Evolutionary conservation across 345 rosid genomes (phyloP).

Genomic region (Brassica carinata): DNA sequence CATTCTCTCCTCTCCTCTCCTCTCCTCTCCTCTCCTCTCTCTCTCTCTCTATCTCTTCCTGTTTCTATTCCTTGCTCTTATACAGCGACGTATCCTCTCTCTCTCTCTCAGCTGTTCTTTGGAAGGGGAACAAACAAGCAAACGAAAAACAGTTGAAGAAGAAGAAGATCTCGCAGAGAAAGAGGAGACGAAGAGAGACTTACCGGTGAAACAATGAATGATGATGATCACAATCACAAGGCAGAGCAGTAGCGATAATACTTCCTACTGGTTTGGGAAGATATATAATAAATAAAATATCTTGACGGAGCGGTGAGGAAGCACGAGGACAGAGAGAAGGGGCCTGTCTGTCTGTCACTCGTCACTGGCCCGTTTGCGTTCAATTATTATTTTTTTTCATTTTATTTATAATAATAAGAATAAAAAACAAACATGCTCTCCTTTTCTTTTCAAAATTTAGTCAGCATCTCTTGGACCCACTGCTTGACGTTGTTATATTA

Average conservation of each 20-base stretch:
- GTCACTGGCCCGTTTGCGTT: conserved; percentile 32
- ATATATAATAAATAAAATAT: conserved; percentile 15
- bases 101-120: conserved; percentile 8
- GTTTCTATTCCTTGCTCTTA: not conserved
- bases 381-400: not conserved
- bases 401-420: not conserved
- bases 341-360: conserved; percentile 13
- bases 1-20: not conserved
- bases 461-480: no score
- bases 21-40: not conserved
- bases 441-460: no score
- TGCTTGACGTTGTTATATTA: no score
- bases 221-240: conserved; percentile 30
- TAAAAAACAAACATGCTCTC: no score
- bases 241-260: conserved; percentile 17
- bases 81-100: conserved; percentile 1
- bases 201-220: conserved; percentile 16
- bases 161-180: not conserved
- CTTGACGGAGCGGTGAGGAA: conserved; percentile 37
- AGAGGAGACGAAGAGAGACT: conserved; percentile 9
- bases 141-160: not conserved
- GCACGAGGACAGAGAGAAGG: conserved; percentile 30
- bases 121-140: not conserved
- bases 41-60: not conserved
- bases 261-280: conserved; percentile 11